phyloP scores from a whole-genome alignment of 768 basidiomycete species.

The Cystoderma amianthinum region DNA sequence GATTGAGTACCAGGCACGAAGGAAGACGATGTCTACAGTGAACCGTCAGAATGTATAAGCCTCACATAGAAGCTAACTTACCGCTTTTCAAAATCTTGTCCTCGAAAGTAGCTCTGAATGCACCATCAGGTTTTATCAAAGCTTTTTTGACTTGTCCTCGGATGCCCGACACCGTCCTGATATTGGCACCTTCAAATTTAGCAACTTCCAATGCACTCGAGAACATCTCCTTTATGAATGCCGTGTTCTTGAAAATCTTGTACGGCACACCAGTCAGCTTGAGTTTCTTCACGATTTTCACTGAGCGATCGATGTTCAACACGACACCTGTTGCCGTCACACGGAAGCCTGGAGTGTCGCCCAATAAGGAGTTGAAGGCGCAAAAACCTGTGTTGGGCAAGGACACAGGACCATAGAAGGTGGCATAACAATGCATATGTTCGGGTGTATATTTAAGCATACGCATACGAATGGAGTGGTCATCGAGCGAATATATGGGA shows the following conservation, averaged over 20 bases:
- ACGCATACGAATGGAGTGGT: conserved; percentile 96
- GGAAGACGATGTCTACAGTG: conserved; percentile 87
- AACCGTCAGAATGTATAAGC: conserved; percentile 1
- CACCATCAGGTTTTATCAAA: conserved; percentile 89
- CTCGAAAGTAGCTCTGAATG: conserved; percentile 95
- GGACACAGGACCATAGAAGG: conserved; percentile 91
- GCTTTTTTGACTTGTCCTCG: conserved; percentile 97
- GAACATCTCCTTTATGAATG: conserved; percentile 98
- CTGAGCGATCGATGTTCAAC: conserved; percentile 85
- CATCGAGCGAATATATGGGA: conserved; percentile 94
- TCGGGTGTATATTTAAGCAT: conserved; percentile 99
- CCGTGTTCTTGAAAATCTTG: conserved; percentile 99
- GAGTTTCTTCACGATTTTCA: conserved; percentile 96
- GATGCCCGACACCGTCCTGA: conserved; percentile 92
- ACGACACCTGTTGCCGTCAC: conserved; percentile 93
- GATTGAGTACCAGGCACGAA: conserved; percentile 95
- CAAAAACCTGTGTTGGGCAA: conserved; percentile 96
- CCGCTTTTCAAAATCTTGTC: conserved; percentile 96
- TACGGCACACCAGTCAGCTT: conserved; percentile 93
- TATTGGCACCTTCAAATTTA: conserved; percentile 97
- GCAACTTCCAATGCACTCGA: conserved; percentile 88
- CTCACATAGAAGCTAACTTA: conserved; percentile 30
- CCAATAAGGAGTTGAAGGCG: conserved; percentile 81
- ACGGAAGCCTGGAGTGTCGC: conserved; percentile 71
- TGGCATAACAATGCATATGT: conserved; percentile 99